Percentiles rank a stretch among this genome's conserved stretches.
These are phyloP conservation scores for Coniella vitis DNA, from an alignment of 2,329 filamentous ascomycete species.

Conservation along the genomic window DNA sequence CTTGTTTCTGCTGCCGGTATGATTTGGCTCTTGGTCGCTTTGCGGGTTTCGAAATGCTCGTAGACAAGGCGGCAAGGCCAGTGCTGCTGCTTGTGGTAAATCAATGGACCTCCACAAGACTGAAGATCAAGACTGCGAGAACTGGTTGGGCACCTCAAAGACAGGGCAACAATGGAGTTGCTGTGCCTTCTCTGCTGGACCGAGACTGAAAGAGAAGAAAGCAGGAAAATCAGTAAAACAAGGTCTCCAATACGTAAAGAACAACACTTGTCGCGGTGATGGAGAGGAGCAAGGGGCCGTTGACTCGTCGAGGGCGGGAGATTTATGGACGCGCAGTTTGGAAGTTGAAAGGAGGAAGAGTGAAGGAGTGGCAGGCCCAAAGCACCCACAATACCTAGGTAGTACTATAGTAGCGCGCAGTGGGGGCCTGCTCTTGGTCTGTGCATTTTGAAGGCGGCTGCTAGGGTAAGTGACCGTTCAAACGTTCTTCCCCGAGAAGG, in stretches of 20 bases:
- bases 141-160: too few relatives aligned
- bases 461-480: too few relatives aligned
- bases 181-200: not conserved
- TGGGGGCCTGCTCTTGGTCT: constrained; percentile 4
- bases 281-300: not conserved
- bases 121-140: not conserved
- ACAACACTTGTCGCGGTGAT: constrained; percentile 12
- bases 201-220: not conserved
- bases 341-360: not conserved
- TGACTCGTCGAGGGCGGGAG: not conserved
- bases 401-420: not conserved
- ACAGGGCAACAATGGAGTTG: not conserved
- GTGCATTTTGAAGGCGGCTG: not conserved
- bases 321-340: not conserved
- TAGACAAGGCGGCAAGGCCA: too few relatives aligned
- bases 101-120: not conserved
- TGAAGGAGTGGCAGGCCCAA: not conserved
- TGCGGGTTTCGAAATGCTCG: not conserved
- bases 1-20: constrained; percentile 20
- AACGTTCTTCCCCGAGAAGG: too few relatives aligned
- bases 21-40: not conserved
- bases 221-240: not conserved
- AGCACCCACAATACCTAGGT: constrained; percentile 2
- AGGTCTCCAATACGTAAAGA: not conserved
- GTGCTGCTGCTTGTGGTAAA: too few relatives aligned